Evolutionary conservation across 345 rosid genomes (phyloP), one percentile per base, ranked within the genome.

Genomic region (Erucastrum elatum): DNA sequence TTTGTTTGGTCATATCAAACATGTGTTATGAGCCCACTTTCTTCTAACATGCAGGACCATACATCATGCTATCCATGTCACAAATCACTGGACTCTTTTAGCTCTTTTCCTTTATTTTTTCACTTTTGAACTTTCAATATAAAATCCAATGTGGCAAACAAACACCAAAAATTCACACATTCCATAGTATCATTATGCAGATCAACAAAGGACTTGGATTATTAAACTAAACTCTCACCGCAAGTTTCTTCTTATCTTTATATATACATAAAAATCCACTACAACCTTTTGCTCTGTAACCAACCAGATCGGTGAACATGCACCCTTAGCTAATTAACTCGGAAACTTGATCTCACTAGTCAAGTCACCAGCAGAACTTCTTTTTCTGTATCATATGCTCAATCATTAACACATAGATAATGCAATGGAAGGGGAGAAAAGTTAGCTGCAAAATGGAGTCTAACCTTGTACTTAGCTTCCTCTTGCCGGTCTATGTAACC

Each of bases 401-500:
- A 64, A 39, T 34, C 67, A 29, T 71, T 58, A 71, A 39, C 39
- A 65, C 53, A 71, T 58, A 29, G 30, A 12, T 39, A 64, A 9
- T 5, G 21, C 29, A 15, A 12, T 39, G 8, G 3, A 62, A 15
- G 9, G 6, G 60, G n/a, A 70, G 15, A 27, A 3, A 71, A 55
- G 15, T 34, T 79, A 56, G 26, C 65, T 49, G 6, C 25, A 25
- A 64, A 70, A 29, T 34, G 11, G 5, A 71, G 9, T 56, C 77
- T 65, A 84, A 90, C 98, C 90, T 60, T 85, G 68, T 46, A 72
- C 68, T 86, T 93, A 34, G 86, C 88, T 71, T 80, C 84, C 75
- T 80, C 82, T 82, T 90, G 87, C 46, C 87, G 70, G 77, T 91
- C 95, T 46, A 91, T 82, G 84, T 90, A 91, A 6, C 91, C 93